Evolutionary conservation across 805 yeast genomes (phyloP).

Genomic region (Ogataea naganishii): DNA sequence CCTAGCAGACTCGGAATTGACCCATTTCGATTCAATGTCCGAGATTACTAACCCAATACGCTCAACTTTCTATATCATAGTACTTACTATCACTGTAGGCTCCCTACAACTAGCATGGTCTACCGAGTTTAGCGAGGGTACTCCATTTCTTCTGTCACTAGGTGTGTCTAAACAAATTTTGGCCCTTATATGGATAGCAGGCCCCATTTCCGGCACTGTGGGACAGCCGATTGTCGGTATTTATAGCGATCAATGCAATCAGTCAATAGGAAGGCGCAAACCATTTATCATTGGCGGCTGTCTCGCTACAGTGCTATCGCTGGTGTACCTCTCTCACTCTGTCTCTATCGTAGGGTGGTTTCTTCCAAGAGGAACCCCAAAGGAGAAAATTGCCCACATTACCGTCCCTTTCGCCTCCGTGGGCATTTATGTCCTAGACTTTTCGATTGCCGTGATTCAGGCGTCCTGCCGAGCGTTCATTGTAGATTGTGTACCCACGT

Average conservation of each 20-base stretch:
- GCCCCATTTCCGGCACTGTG: conserved; percentile 53
- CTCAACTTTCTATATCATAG: conserved; percentile 32
- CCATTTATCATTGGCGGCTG: conserved; percentile 54
- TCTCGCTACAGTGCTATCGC: conserved; percentile 34
- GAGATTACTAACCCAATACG: conserved; percentile 32
- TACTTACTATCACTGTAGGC: conserved; percentile 41
- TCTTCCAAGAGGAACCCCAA: conserved; percentile 12
- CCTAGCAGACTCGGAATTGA: too few relatives aligned
- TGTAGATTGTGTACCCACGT: conserved; percentile 49
- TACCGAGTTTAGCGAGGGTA: conserved; percentile 56
- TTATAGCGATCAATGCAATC: conserved; percentile 41
- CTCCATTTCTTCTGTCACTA: conserved; percentile 51
- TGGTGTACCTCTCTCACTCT: conserved; percentile 38
- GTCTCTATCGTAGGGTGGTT: conserved; percentile 28
- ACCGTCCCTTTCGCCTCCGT: conserved; percentile 44
- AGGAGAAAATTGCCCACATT: conserved; percentile 17
- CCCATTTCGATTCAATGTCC: too few relatives aligned
- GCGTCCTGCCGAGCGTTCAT: conserved; percentile 54
- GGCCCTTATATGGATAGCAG: conserved; percentile 59
- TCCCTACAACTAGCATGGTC: conserved; percentile 61
- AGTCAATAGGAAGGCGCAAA: conserved; percentile 40
- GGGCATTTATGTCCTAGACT: conserved; percentile 45
- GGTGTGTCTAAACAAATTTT: conserved; percentile 49
- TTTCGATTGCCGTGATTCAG: conserved; percentile 50
- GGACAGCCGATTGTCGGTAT: conserved; percentile 61